Percentiles rank a stretch among this genome's conserved stretches.
phyloP scores from a whole-genome alignment of 306 rosid species.

The Fagus crenata region DNA sequence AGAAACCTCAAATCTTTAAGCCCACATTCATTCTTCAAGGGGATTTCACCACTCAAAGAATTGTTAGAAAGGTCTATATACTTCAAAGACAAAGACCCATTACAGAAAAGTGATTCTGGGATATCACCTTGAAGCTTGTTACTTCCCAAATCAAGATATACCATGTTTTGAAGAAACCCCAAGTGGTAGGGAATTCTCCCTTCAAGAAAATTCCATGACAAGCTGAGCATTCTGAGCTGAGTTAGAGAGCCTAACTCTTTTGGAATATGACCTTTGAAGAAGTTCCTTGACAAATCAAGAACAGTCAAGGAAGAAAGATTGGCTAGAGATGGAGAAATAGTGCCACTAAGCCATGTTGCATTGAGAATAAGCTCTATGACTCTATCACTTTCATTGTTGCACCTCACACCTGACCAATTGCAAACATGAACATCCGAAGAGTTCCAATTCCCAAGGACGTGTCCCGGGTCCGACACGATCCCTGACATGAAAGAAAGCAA shows the following conservation, averaged over 20 bases:
- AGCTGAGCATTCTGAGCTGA: conserved; percentile 58
- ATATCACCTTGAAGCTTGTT: conserved; percentile 64
- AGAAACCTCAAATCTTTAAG: conserved; percentile 58
- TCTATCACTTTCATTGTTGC: conserved; percentile 56
- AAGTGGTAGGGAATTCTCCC: conserved; percentile 61
- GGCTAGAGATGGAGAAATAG: conserved; percentile 67
- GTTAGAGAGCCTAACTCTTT: conserved; percentile 58
- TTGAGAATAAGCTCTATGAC: conserved; percentile 78
- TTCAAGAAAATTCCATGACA: conserved; percentile 56
- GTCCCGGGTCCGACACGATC: conserved; percentile 66
- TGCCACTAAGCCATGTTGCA: conserved; percentile 59
- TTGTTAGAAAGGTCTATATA: conserved; percentile 82
- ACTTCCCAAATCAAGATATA: conserved; percentile 73
- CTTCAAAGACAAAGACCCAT: conserved; percentile 56
- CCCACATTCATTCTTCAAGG: conserved; percentile 54
- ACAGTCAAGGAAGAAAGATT: conserved; percentile 64
- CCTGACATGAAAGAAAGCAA: conserved; percentile 70
- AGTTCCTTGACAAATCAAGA: conserved; percentile 79
- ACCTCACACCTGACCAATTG: conserved; percentile 70
- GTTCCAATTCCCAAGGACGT: conserved; percentile 57
- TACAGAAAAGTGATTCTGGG: conserved; percentile 70
- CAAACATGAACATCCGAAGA: conserved; percentile 51
- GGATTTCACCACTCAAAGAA: conserved; percentile 65
- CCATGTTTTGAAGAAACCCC: conserved; percentile 60
- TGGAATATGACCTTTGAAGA: conserved; percentile 68